phyloP scores from a whole-genome alignment of 1,284 basidiomycete genomes.

The Microbotryum violaceum region DNA sequence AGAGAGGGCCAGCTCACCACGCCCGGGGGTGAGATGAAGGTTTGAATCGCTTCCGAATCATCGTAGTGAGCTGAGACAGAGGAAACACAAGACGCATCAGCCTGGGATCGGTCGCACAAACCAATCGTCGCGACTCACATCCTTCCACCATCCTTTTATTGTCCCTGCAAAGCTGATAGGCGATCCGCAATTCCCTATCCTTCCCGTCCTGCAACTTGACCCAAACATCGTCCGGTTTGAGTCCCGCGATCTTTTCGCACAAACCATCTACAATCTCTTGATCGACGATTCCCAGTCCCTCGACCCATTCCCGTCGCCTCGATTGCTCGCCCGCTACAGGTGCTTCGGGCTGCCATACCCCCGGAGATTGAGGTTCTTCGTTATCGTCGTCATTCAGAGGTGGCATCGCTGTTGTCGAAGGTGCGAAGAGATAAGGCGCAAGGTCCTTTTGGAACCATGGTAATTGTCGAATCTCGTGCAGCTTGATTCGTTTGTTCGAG shows the following conservation, averaged over 20 bases:
- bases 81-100: background rate
- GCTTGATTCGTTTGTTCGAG: constrained; percentile 83
- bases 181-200: constrained; percentile 93
- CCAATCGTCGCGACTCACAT: constrained; percentile 43
- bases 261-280: constrained; percentile 81
- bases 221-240: constrained; percentile 77
- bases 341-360: background rate
- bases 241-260: constrained; percentile 62
- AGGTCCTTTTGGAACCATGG: constrained; percentile 80
- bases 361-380: background rate
- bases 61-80: constrained; percentile 19
- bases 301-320: constrained; percentile 42
- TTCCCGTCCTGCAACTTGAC: constrained; percentile 72
- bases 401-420: constrained; percentile 4
- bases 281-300: constrained; percentile 73
- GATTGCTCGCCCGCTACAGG: constrained; percentile 27
- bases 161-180: constrained; percentile 87
- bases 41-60: constrained; percentile 28
- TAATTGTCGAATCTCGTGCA: constrained; percentile 78
- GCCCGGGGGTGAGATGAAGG: constrained; percentile 24
- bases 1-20: constrained; percentile 2
- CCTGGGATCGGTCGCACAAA: constrained; percentile 35
- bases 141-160: constrained; percentile 71
- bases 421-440: constrained; percentile 61
- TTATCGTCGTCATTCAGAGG: constrained; percentile 11